Evolutionary conservation across 306 rosid species (phyloP).

Genomic region (Rosa multiflora): DNA sequence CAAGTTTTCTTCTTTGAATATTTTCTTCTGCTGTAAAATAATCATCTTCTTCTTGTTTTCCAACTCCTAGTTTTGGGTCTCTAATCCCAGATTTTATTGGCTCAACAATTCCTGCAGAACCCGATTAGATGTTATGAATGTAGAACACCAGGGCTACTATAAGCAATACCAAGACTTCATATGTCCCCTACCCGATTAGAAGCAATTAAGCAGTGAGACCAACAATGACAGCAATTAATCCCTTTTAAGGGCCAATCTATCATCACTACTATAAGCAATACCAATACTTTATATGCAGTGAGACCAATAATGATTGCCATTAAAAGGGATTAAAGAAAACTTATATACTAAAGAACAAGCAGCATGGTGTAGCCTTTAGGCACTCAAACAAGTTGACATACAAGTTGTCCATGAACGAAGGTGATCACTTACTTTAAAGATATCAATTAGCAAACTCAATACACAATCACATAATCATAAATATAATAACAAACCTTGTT

Average conservation of each 20-base stretch:
- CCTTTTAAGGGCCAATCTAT: neutral
- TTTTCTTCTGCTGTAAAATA: slow-evolving; percentile 97
- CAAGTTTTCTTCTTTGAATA: slow-evolving; percentile 82
- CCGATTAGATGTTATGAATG: neutral
- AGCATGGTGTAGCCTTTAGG: neutral
- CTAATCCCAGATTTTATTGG: slow-evolving; percentile 95
- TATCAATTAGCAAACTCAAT: neutral
- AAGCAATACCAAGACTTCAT: neutral
- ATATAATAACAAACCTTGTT: slow-evolving; percentile 66
- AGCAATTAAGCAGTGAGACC: neutral
- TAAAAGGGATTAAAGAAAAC: neutral
- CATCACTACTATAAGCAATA: neutral
- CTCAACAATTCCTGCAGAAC: slow-evolving; percentile 69
- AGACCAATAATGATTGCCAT: neutral
- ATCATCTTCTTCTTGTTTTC: slow-evolving; percentile 94
- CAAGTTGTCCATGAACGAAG: neutral
- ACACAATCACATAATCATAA: neutral
- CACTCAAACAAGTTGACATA: neutral
- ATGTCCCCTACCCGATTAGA: neutral
- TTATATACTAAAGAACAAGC: neutral
- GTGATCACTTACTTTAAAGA: neutral
- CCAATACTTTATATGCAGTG: neutral
- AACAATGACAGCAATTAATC: neutral
- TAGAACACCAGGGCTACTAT: neutral
- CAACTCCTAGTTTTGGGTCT: slow-evolving; percentile 88